A percentile compares a stretch with the other conserved stretches of the same genome.
Conservation (phyloP, 148 eudicot species). For the Camellia granthamiana region DNA sequence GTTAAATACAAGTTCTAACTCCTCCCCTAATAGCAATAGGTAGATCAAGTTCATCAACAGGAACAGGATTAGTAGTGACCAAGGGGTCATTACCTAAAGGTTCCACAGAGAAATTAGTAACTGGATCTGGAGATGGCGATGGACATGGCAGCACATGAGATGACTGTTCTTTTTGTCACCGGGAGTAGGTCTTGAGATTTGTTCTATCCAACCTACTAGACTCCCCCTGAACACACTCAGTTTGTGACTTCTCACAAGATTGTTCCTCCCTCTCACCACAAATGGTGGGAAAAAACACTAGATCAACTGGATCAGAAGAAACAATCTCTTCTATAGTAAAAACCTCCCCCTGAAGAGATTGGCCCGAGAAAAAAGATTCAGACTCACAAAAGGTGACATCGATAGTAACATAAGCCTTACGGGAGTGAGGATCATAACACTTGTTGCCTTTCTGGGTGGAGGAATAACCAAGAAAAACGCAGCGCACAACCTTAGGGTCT, state of each 20-base stretch:
- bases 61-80: not conserved
- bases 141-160: not conserved
- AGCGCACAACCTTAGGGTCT: not conserved
- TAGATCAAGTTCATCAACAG: not conserved
- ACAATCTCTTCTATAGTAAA: not conserved
- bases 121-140: too few species aligned
- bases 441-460: not conserved
- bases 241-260: not conserved
- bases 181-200: not conserved
- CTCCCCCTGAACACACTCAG: too few species aligned
- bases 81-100: not conserved
- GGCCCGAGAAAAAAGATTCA: not conserved
- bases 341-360: not conserved
- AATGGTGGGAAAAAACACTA: not conserved
- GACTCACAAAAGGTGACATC: not conserved
- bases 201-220: not conserved
- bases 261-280: not conserved
- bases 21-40: not conserved
- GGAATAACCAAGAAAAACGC: not conserved
- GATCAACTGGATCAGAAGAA: not conserved
- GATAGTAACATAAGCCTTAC: not conserved
- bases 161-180: not conserved
- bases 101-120: not conserved
- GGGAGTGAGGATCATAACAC: not conserved
- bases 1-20: not conserved